Percentiles rank a stretch among this genome's conserved stretches.
Conservation (phyloP, 345 rosid species). For the Ceriops decandra region DNA sequence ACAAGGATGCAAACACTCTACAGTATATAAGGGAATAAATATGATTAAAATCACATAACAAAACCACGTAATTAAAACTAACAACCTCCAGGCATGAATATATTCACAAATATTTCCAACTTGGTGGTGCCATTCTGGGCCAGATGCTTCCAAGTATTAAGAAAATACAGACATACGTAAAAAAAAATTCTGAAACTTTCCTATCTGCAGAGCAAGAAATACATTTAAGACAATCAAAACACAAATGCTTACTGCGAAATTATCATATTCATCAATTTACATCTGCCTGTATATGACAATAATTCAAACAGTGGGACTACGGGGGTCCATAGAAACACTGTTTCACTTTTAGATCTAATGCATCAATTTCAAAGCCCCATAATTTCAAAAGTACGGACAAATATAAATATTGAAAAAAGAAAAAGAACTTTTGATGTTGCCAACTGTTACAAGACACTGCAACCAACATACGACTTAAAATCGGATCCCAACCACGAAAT, state of each 20-base stretch:
- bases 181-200: conserved; percentile 17
- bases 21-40: no score
- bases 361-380: conserved; percentile 21
- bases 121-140: conserved; percentile 3
- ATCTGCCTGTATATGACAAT: background rate
- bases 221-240: background rate
- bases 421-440: conserved; percentile 12
- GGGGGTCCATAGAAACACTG: conserved; percentile 12
- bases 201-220: conserved; percentile 5
- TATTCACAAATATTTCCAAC: no score
- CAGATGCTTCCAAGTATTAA: conserved; percentile 15
- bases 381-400: background rate
- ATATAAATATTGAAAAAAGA: background rate
- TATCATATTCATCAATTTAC: background rate
- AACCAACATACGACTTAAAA: conserved; percentile 44
- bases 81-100: no score
- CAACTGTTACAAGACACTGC: conserved; percentile 40
- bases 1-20: no score
- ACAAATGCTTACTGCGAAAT: background rate
- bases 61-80: no score
- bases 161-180: conserved; percentile 1
- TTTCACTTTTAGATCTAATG: conserved; percentile 25
- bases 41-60: no score
- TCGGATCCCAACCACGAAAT: conserved; percentile 10
- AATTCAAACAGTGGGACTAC: conserved; percentile 14